phyloP scores from a whole-genome alignment of 2,329 filamentous ascomycete genomes.

The Hypoxylon sp. region DNA sequence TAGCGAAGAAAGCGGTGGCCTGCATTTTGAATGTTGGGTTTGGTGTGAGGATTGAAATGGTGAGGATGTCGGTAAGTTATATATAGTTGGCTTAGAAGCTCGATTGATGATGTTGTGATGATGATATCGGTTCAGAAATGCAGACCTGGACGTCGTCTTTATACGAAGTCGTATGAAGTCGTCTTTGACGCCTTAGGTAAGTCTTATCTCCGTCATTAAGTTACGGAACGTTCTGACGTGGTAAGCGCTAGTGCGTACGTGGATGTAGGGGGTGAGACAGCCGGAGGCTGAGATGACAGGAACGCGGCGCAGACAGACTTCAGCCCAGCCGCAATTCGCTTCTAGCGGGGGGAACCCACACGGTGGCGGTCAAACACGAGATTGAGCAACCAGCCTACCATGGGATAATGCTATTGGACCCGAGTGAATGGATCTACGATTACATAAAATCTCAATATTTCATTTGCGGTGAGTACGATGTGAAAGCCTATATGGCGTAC shows the following conservation, averaged over 20 bases:
- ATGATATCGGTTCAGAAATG: slow-evolving; percentile 11
- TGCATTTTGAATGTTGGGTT: slow-evolving; percentile 44
- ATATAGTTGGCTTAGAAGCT: slow-evolving; percentile 26
- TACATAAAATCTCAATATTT: slow-evolving; percentile 4
- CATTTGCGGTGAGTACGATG: slow-evolving; percentile 37
- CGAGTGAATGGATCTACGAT: slow-evolving; percentile 20
- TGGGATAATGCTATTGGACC: slow-evolving; percentile 19
- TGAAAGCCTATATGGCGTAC: slow-evolving; percentile 1
- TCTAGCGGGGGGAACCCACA: slow-evolving; percentile 16
- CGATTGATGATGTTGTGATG: slow-evolving; percentile 27
- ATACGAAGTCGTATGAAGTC: slow-evolving; percentile 25
- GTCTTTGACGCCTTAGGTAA: slow-evolving; percentile 11
- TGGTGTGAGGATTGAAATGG: slow-evolving; percentile 23
- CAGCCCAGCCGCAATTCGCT: slow-evolving; percentile 33
- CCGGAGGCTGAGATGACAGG: slow-evolving; percentile 30
- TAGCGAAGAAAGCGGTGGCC: slow-evolving; percentile 35
- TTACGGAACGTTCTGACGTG: slow-evolving; percentile 25
- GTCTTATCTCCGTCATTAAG: slow-evolving; percentile 10
- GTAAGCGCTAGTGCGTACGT: slow-evolving; percentile 28
- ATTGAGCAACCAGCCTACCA: slow-evolving; percentile 8
- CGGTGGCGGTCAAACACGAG: slow-evolving; percentile 26
- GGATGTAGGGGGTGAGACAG: slow-evolving; percentile 13
- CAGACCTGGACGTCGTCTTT: slow-evolving; percentile 18
- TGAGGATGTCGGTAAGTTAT: slow-evolving; percentile 21
- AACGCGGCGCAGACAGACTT: slow-evolving; percentile 33